Conservation (phyloP, 495 filamentous ascomycete genomes). For the Alectoria sarmentosa region DNA sequence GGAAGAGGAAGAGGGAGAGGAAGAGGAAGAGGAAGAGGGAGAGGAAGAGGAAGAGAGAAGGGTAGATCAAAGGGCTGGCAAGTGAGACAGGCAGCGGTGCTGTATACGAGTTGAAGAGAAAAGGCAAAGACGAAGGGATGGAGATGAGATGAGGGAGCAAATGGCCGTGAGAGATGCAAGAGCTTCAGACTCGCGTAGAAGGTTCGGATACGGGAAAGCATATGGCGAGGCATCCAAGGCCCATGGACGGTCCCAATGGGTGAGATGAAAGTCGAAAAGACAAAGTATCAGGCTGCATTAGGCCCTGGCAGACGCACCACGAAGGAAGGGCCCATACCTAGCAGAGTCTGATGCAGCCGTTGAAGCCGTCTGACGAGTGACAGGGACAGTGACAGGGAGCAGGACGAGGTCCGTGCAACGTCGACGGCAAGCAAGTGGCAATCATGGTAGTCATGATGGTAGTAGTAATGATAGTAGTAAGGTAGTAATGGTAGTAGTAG, state of each 20-base stretch:
- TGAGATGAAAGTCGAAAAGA: neutral
- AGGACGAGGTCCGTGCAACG: constrained; percentile 6
- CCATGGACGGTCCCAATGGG: neutral
- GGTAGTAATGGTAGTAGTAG: no score
- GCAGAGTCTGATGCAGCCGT: constrained; percentile 3
- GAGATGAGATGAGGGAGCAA: constrained; percentile 3
- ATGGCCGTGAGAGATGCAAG: neutral
- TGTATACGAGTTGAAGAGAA: neutral
- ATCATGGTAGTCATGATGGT: no score
- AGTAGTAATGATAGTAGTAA: no score
- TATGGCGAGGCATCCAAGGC: neutral
- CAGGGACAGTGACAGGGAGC: no score
- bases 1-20: neutral
- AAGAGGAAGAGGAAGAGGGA: no score
- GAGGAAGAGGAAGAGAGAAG: neutral
- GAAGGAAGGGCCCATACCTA: constrained; percentile 8
- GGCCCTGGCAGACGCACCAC: constrained; percentile 4
- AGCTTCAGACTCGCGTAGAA: constrained; percentile 3
- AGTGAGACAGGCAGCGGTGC: neutral
- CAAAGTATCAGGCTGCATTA: constrained; percentile 1
- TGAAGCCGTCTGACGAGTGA: neutral
- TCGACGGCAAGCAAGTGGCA: neutral
- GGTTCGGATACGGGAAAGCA: constrained; percentile 4
- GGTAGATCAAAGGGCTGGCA: neutral
- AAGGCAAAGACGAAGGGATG: neutral